These are phyloP conservation scores for Aureococcus anophagefferens DNA, from an alignment of 108 stramenopile species.

Conservation along the genomic window DNA sequence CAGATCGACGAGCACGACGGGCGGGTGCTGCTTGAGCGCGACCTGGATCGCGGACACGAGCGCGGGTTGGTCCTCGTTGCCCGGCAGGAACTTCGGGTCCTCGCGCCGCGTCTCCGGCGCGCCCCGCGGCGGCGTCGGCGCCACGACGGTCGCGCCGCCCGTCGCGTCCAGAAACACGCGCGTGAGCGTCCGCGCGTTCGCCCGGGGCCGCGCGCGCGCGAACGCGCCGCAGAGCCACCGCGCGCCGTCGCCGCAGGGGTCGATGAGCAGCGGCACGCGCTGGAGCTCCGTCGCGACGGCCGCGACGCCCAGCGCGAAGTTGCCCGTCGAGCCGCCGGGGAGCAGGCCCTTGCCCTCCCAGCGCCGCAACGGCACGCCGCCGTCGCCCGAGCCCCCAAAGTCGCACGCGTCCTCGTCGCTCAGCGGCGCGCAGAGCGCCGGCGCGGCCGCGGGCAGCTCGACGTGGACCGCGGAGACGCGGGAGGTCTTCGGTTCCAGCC, in stretches of 20 bases:
- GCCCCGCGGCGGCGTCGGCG: no score
- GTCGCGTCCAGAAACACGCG: no score
- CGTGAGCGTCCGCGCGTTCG: no score
- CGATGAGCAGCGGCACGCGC: not conserved
- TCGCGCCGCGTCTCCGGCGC: no score
- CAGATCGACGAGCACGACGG: no score
- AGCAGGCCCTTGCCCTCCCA: not conserved
- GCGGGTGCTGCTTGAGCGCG: no score
- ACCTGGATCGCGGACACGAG: no score
- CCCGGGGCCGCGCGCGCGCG: not conserved
- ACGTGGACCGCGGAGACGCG: no score
- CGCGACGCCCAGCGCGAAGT: not conserved
- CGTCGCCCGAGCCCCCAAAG: not conserved
- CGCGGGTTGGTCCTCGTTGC: no score
- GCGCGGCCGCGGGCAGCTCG: not conserved
- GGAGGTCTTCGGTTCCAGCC: no score
- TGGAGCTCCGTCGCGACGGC: not conserved
- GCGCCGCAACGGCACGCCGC: not conserved
- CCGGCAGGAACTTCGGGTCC: no score
- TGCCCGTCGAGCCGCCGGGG: not conserved
- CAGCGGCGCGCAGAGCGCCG: not conserved
- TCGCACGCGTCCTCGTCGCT: not conserved
- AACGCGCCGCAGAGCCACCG: not conserved
- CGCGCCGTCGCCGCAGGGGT: not conserved
- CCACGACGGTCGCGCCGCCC: no score